Base-by-base conservation (phyloP, 73 alveolate genomes). In the Paraurostyla sp. region DNA sequence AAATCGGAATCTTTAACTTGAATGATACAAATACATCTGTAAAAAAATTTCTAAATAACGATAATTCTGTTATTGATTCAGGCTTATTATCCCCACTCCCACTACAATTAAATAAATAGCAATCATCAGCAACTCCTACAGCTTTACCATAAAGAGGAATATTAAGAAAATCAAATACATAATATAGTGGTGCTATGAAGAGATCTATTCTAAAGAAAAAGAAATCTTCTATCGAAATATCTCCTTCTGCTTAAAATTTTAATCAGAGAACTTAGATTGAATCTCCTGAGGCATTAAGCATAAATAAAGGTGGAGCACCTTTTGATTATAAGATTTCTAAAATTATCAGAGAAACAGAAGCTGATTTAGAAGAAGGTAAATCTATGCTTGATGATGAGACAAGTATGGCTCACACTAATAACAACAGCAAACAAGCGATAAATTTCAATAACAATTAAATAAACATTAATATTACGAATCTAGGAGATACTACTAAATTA, bases 281-380 rank as follows among this genome's bases (percentile, higher is more conserved):
- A 16, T 7, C 16, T 62, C 80, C 15, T 62, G 16, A 62, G 33
- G 38, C 6, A 68, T 32, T n/a, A 68, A 36, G 32, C 6, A 11
- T 68, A 57, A 7, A 6, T 9, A 36, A 68, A 68, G 9, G 23
- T 59, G n/a, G n/a, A 23, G 48, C 76, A 23, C 83, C 83, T 41
- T 68, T 68, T 68, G 83, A 68, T 68, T 36, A 2, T 13, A 40
- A 36, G 13, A 68, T 68, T 35, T 22, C 6, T 40, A 68, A 38
- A 25, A 68, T 9, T 18, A 68, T 68, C 29, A 29, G 38, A 16
- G 83, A 68, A 68, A 43, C 83, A 9, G 38, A 68, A 68, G 83
- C 83, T 9, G 62, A 68, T n/a, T n/a, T n/a, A 9, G 83, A 68
- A 25, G 83, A 68, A 9, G 83, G 83, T 3, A 36, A 41, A 41